Conservation (phyloP, 1,139 yeast species). For the Suhomyces guaymorum region DNA sequence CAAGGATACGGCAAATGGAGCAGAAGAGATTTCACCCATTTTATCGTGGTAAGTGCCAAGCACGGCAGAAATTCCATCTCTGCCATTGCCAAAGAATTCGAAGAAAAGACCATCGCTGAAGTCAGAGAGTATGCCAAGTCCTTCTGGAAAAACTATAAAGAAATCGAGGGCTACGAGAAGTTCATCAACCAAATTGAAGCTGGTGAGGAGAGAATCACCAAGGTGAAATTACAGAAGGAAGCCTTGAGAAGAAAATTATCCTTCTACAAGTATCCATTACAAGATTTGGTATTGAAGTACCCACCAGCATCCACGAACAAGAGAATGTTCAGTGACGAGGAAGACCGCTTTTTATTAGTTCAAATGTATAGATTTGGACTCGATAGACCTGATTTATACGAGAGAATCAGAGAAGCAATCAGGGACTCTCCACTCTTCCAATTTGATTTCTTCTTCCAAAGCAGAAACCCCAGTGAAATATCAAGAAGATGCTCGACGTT, state of each 20-base stretch:
- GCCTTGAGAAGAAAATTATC: conserved; percentile 64
- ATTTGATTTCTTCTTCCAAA: conserved; percentile 70
- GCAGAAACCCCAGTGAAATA: conserved; percentile 63
- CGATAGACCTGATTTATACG: conserved; percentile 65
- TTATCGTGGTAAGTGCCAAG: conserved; percentile 59
- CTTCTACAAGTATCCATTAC: conserved; percentile 62
- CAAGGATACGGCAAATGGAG: conserved; percentile 71
- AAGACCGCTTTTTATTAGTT: conserved; percentile 67
- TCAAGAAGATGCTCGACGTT: conserved; percentile 69
- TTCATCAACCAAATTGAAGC: conserved; percentile 65
- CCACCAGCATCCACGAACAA: conserved; percentile 62
- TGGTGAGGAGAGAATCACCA: conserved; percentile 72
- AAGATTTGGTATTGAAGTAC: conserved; percentile 58
- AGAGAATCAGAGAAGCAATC: conserved; percentile 60
- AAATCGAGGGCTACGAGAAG: conserved; percentile 73
- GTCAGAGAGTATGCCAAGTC: conserved; percentile 64
- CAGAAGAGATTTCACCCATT: conserved; percentile 69
- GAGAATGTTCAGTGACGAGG: conserved; percentile 68
- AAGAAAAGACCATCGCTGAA: conserved; percentile 66
- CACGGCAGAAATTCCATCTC: conserved; percentile 67
- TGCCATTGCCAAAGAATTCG: conserved; percentile 64
- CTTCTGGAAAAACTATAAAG: conserved; percentile 65
- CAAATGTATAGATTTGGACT: conserved; percentile 67
- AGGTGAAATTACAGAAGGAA: conserved; percentile 62
- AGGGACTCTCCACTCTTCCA: conserved; percentile 62